Base-by-base conservation (phyloP, 148 eudicot species). In the Pharnaceum exiguum region DNA sequence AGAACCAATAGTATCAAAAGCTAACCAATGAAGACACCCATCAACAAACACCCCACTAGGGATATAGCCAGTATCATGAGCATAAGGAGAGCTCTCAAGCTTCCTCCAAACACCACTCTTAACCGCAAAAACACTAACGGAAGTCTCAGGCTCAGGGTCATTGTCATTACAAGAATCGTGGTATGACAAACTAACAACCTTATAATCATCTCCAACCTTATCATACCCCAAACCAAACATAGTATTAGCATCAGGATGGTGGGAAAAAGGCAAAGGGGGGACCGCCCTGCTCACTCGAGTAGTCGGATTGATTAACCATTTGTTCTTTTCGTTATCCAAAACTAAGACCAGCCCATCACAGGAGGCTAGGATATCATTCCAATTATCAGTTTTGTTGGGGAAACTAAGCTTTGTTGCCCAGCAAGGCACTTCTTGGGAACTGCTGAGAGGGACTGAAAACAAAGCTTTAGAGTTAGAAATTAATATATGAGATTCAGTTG, bases 91-190 rank as follows among this genome's bases (percentile, higher is more conserved):
- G 23, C 24, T 32, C 9, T 44, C 44, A 31, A 13, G 42, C 28
- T 23, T 23, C 13, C 32, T 54, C 60, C 60, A 53, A 21, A 15
- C n/a, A 64, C 33, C 45, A 42, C 18, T 44, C 24, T 5, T 53
- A 46, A 62, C 39, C 19, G 68, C 53, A 39, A 43, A 64, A 16
- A 64, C 51, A 64, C 24, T 25, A 13, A 53, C 53, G 32, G 5
- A 29, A 37, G 23, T 32, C 24, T 52, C n/a, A 46, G 1, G n/a
- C n/a, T n/a, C n/a, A n/a, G n/a, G n/a, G n/a, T n/a, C 5, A 7
- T 2, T 8, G 1, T 17, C 10, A 6, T 42, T 25, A 25, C 29
- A 33, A 6, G 10, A n/a, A n/a, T n/a, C n/a, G 7, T 26, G 1
- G 1, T 6, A 1, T 4, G 0, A n/a, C 26, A 19, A 5, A 0